These are phyloP conservation scores for Bipolaris bicolor DNA, from an alignment of 2,329 filamentous ascomycete species.

Conservation along the genomic window DNA sequence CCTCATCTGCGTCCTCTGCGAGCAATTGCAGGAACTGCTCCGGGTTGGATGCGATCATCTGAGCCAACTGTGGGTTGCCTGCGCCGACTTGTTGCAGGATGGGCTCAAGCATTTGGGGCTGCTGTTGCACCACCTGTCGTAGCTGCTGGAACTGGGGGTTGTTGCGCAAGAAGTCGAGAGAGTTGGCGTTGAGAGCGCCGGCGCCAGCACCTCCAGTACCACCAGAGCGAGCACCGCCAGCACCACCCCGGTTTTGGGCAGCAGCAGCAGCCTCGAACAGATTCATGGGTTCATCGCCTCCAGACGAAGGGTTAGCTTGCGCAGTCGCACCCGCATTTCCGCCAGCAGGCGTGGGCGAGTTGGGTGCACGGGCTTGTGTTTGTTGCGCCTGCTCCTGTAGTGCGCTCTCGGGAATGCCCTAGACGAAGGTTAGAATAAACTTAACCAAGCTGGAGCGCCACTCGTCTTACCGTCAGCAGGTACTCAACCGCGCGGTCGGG, in stretches of 20 bases:
- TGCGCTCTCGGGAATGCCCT: constrained; percentile 91
- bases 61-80: constrained; percentile 91
- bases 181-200: constrained; percentile 66
- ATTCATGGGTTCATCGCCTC: constrained; percentile 74
- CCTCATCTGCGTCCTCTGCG: constrained; percentile 84
- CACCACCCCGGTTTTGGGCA: constrained; percentile 56
- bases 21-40: constrained; percentile 92
- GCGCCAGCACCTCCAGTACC: constrained; percentile 59
- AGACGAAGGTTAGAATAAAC: constrained; percentile 29
- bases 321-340: constrained; percentile 16
- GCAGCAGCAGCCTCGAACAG: constrained; percentile 91
- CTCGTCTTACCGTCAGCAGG: constrained; percentile 73
- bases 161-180: constrained; percentile 90
- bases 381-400: constrained; percentile 66
- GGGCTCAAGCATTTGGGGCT: constrained; percentile 97
- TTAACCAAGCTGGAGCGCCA: constrained; percentile 6
- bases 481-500: constrained; percentile 98
- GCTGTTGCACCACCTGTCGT: constrained; percentile 94
- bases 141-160: constrained; percentile 98
- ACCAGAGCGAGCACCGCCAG: constrained; percentile 53
- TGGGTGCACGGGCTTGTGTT: constrained; percentile 49
- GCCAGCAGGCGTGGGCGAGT: constrained; percentile 50
- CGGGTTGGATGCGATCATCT: constrained; percentile 88
- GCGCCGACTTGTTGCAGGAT: constrained; percentile 95
- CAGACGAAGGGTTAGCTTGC: constrained; percentile 54